Evolutionary conservation across 352 stramenopile species (phyloP), one percentile per base, ranked within the genome.

Genomic region (Pythium plurisporium): DNA sequence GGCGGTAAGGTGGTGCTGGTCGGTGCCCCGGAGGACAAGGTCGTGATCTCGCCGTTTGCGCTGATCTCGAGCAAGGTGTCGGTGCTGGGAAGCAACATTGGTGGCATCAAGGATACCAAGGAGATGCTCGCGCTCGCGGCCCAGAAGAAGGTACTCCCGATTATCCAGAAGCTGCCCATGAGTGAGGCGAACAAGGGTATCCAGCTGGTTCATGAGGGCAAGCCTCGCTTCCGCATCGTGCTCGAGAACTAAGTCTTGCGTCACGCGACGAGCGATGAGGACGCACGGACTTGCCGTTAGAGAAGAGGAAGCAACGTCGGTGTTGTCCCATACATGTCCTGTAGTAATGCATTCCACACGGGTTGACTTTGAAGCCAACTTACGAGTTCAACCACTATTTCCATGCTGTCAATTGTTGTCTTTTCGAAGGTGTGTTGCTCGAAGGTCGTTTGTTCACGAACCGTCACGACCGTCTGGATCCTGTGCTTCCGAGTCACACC

Each of bases 61-160:
- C 37, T 93, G 36, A 74, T 87, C 55, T 55, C 67, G 41, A 76
- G 69, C 38, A 69, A 82, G 56, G 44, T 75, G 42, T 64, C 48
- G 14, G 36, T 55, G 33, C 22, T 46, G 7, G 48, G 48, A 14
- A 55, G 48, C n/a, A 37, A 33, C 48, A 45, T 55, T 46, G 48
- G 34, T 20, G 48, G 48, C 34, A 55, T 55, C 23, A 44, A 55
- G 23, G 48, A 55, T 34, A 55, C 48, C 33, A 55, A 46, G 34
- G 48, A 46, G 22, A 55, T 55, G 48, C 48, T 55, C 22, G 48
- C 22, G 48, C 36, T 55, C 15, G 48, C 48, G 9, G 48, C 48
- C 10, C 17, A 12, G 1, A 55, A 45, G 22, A 45, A 45, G 2
- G 48, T 55, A 15, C 48, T 29, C 5, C 48, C 48, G 23, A 45